Evolutionary conservation across 306 rosid genomes (phyloP).

Genomic region (Medicago lupulina): DNA sequence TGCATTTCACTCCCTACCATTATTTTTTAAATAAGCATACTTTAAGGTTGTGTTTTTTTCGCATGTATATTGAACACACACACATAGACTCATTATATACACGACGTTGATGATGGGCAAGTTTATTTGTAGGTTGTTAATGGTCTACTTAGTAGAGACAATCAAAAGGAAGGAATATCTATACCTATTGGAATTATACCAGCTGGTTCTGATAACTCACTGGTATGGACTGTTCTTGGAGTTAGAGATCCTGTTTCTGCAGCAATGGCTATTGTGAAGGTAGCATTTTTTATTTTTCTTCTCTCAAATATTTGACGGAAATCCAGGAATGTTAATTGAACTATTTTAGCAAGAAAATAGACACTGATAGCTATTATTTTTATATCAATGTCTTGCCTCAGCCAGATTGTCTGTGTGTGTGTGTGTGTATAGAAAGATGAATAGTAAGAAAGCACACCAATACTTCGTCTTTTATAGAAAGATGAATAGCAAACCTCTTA

Average conservation of each 20-base stretch:
- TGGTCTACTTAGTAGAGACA: conserved; percentile 93
- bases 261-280: conserved; percentile 99
- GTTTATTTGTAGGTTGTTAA: conserved; percentile 81
- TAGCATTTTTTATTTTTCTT: conserved; percentile 40
- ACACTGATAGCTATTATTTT: conserved; percentile 22
- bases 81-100: background rate
- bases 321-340: conserved; percentile 18
- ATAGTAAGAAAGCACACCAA: no score
- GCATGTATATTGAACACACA: conserved; percentile 29
- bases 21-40: conserved; percentile 2
- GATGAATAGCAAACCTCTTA: background rate
- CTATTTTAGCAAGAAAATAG: conserved; percentile 15
- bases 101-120: conserved; percentile 1
- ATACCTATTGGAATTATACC: conserved; percentile 98
- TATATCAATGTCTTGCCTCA: conserved; percentile 39
- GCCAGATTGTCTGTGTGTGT: no score
- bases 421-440: no score
- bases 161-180: conserved; percentile 98
- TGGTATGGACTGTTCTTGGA: conserved; percentile 99
- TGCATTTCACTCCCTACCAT: conserved; percentile 22
- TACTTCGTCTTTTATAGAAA: no score
- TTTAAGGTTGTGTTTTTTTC: conserved; percentile 14
- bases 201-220: conserved; percentile 97
- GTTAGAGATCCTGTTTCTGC: conserved; percentile 97
- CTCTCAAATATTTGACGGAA: conserved; percentile 31